phyloP scores from a whole-genome alignment of 1,284 basidiomycete genomes.

The Cutaneotrichosporon cutaneum region DNA sequence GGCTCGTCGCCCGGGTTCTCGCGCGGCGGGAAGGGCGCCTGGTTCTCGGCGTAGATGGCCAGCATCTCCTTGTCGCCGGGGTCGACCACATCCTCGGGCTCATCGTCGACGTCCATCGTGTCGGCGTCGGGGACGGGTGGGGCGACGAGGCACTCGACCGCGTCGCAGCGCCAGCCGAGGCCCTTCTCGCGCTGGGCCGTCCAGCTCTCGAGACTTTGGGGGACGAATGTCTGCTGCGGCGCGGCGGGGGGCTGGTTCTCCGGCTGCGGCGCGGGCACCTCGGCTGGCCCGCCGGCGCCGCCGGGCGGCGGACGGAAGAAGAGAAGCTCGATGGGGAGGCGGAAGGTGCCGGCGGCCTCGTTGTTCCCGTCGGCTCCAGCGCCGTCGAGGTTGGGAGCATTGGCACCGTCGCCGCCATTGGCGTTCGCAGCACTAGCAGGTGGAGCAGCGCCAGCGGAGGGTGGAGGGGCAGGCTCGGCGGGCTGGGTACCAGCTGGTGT shows the following conservation, averaged over 20 bases:
- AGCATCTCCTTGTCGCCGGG: conserved; percentile 36
- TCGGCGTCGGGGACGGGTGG: conserved; percentile 26
- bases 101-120: conserved; percentile 20
- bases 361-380: background rate
- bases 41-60: conserved; percentile 33
- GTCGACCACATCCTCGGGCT: background rate
- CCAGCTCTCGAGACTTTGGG: conserved; percentile 40
- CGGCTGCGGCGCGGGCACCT: background rate
- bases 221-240: conserved; percentile 13
- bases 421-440: background rate
- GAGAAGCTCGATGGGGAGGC: conserved; percentile 17
- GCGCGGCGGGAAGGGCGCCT: conserved; percentile 21
- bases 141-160: conserved; percentile 37
- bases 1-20: conserved; percentile 2
- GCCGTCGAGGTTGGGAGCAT: background rate
- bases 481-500: background rate
- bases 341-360: background rate
- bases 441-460: background rate
- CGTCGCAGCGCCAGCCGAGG: conserved; percentile 49
- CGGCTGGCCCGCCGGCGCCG: background rate
- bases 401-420: background rate
- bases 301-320: conserved; percentile 11
- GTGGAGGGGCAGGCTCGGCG: background rate
- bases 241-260: conserved; percentile 1
- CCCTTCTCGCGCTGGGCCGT: conserved; percentile 37